Evolutionary conservation across 1,139 yeast genomes (phyloP).

Genomic region (Kazachstania sp.): DNA sequence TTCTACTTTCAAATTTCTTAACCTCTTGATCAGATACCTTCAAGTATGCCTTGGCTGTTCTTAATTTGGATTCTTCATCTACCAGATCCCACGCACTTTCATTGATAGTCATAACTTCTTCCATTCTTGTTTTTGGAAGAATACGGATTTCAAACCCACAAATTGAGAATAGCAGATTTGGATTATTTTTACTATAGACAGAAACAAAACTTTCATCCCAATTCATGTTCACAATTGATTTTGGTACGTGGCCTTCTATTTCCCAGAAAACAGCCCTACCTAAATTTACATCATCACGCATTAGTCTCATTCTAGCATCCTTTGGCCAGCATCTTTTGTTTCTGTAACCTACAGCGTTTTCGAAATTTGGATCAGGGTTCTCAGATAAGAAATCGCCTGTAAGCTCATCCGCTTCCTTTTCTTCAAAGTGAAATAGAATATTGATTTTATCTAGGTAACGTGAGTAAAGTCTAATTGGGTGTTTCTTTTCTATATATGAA

Average conservation of each 20-base stretch:
- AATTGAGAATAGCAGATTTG: conserved; percentile 81
- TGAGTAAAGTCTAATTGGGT: conserved; percentile 74
- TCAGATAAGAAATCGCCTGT: conserved; percentile 70
- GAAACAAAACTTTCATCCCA: conserved; percentile 84
- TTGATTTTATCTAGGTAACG: conserved; percentile 79
- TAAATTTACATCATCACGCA: conserved; percentile 84
- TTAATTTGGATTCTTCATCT: conserved; percentile 63
- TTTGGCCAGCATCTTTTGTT: conserved; percentile 93
- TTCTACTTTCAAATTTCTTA: conserved; percentile 70
- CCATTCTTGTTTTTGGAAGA: conserved; percentile 61
- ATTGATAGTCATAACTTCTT: conserved; percentile 40
- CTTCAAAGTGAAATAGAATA: conserved; percentile 66
- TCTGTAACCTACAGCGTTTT: conserved; percentile 77
- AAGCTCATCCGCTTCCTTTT: conserved; percentile 66
- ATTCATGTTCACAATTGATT: conserved; percentile 57
- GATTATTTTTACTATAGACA: conserved; percentile 84
- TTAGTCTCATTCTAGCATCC: conserved; percentile 81
- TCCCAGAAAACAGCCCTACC: conserved; percentile 96
- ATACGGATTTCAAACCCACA: conserved; percentile 93
- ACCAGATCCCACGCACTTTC: conserved; percentile 93
- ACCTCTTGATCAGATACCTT: conserved; percentile 79
- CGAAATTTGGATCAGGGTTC: conserved; percentile 88
- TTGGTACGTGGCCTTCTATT: conserved; percentile 67
- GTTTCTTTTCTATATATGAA: conserved; percentile 47
- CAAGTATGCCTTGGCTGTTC: conserved; percentile 83